Evolutionary conservation across 2,329 filamentous ascomycete genomes (phyloP).

Genomic region (Nothophoma quercina): DNA sequence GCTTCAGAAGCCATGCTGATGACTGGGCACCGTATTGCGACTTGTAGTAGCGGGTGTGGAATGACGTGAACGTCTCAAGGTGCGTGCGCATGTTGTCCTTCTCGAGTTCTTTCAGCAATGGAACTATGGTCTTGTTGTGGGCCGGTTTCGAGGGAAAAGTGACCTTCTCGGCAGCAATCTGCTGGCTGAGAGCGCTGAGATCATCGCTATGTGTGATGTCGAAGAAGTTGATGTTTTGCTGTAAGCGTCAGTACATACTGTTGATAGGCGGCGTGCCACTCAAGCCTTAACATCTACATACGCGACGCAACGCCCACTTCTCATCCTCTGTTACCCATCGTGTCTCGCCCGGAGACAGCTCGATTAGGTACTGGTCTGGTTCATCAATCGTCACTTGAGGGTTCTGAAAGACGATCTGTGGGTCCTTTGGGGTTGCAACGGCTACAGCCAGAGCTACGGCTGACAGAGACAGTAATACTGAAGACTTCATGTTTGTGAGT

Average conservation of each 20-base stretch:
- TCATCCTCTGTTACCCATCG: conserved; percentile 91
- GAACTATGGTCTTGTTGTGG: conserved; percentile 70
- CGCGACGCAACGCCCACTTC: conserved; percentile 89
- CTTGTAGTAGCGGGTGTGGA: conserved; percentile 84
- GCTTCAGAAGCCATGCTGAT: conserved; percentile 82
- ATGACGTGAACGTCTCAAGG: conserved; percentile 78
- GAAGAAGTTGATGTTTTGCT: conserved; percentile 90
- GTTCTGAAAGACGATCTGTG: conserved; percentile 42
- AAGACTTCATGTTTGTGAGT: conserved; percentile 41
- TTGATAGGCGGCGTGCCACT: background rate
- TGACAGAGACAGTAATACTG: conserved; percentile 43
- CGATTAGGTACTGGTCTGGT: conserved; percentile 66
- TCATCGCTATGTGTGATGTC: conserved; percentile 83
- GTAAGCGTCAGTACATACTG: background rate
- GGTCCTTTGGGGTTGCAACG: conserved; percentile 33
- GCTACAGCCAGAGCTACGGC: conserved; percentile 40
- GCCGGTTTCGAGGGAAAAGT: conserved; percentile 72
- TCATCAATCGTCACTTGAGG: conserved; percentile 37
- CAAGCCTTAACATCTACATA: conserved; percentile 54
- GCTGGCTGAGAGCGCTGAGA: conserved; percentile 60
- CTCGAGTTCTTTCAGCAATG: conserved; percentile 72
- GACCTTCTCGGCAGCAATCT: conserved; percentile 53
- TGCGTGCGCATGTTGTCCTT: conserved; percentile 80
- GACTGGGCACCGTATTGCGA: conserved; percentile 81
- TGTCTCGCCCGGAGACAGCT: conserved; percentile 82